Evolutionary conservation across 352 stramenopile species (phyloP), one percentile per base, ranked within the genome.

Genomic region (Phytophthora sp.): DNA sequence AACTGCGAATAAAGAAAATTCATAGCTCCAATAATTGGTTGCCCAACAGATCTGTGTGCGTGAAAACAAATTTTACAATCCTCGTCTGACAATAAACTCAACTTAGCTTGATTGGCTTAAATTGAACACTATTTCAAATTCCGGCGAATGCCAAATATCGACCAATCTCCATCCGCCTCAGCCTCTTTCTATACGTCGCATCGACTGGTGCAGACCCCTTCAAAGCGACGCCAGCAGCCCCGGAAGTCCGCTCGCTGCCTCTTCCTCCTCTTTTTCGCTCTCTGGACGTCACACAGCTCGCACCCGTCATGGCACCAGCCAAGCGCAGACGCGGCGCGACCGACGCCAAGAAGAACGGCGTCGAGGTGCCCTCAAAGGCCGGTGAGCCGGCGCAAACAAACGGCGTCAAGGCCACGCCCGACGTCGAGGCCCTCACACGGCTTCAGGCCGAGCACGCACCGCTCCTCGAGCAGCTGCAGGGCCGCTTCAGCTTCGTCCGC

Each of bases 401-500:
- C 41, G 57, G 57, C 24, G 31, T 39, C 26, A 39, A 35, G 8
- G 5, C 5, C 4, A 9, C 35, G 3, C 12, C 31, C 21, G 27
- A 52, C 12, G 29, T 41, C 12, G 45, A 60, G 13, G 18, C 57
- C 2, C 49, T 76, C 15, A 21, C 44, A 5, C 61, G 59, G 12
- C 20, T 81, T 26, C 49, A 68, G 45, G 18, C 47, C 26, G 76
- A 84, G 60, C 65, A 73, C 55, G 51, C 53, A 15, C 45, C 56
- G 2, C 57, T 86, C 8, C 9, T 80, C 11, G 20, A 57, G 36
- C 52, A 66, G 31, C 63, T 86, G 49, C 30, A 78, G 33, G 73
- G 65, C 31, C 67, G 71, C 53, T 86, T 82, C 61, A 62, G 62
- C 53, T 93, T 88, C 52, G 53, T 93, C 26, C 79, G 79, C 50